Evolutionary conservation across 2,329 filamentous ascomycete genomes (phyloP).

Genomic region (Juglanconis oblonga): DNA sequence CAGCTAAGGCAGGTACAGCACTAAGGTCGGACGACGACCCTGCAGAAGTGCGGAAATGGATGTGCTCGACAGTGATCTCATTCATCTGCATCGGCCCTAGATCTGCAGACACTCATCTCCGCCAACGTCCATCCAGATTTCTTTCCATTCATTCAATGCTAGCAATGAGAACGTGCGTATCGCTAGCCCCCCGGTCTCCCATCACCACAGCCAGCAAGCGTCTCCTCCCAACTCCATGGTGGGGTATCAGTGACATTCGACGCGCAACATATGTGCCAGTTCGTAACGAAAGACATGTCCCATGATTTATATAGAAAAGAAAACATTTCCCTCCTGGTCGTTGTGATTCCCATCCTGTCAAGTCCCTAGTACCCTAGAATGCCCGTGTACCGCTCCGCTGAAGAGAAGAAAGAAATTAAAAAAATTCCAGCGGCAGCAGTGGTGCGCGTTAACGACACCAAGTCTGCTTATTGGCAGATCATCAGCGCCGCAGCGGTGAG

Average conservation of each 20-base stretch:
- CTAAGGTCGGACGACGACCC: too few species aligned
- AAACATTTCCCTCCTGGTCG: not conserved
- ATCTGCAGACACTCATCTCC: too few species aligned
- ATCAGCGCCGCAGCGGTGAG: conserved; percentile 37
- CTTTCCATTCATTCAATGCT: too few species aligned
- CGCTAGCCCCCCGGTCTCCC: not conserved
- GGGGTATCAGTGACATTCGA: not conserved
- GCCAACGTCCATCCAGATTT: too few species aligned
- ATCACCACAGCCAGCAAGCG: not conserved
- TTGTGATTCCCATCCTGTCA: not conserved
- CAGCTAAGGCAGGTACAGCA: too few species aligned
- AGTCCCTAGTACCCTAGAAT: not conserved
- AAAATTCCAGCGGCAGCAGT: not conserved
- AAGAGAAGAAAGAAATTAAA: not conserved
- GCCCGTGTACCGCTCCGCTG: not conserved
- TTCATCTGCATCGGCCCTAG: too few species aligned
- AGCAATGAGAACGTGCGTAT: too few species aligned
- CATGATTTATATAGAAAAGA: conserved; percentile 2
- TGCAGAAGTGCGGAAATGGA: too few species aligned
- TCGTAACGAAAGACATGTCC: not conserved
- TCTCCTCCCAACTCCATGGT: not conserved
- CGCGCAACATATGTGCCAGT: not conserved
- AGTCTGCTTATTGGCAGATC: conserved; percentile 37
- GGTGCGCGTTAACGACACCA: not conserved
- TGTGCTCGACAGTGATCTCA: too few species aligned